Base-by-base conservation (phyloP, 768 basidiomycete genomes). In the Wakefieldia striispora region DNA sequence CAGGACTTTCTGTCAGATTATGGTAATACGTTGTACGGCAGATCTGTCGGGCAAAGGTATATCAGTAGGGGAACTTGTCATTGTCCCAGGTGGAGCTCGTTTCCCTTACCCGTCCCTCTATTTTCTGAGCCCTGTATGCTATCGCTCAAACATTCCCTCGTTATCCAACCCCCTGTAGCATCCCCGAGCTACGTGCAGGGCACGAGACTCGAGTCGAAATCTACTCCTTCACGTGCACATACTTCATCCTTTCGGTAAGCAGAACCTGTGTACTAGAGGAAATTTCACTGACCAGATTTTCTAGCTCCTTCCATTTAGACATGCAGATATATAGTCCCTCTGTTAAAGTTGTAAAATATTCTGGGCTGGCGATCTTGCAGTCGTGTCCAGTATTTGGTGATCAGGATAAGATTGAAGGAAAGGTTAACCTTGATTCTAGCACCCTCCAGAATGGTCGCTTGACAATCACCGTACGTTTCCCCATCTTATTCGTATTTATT, bases 251-350 rank as follows among this genome's bases (percentile, higher is more conserved):
- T 78, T 56, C 76, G 78, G 80, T 79, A 48, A 56, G 74, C 59
- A 20, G 27, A 37, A 21, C 1, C 29, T 20, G 10, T 38, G 24
- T 8, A 12, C 36, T 23, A 11, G 9, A 21, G 27, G 38, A 35
- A 31, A 3, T 19, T 14, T 3, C 9, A 39, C 54, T 67, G 26
- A 64, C 1, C 3, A 6, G 11, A 31, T 50, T 14, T 20, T 39
- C 35, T 53, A 83, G 81, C 20, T 79, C 80, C 20, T 60, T 74
- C 20, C 77, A 80, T 56, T 67, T 86, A 58, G 79, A 84, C 54
- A 71, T 88, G 45, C 78, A 80, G 49, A 67, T 88, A 23, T 76
- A 79, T 48, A 86, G 84, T 47, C 76, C 82, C 6, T 82, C 77
- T n/a, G 66, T 84, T 11, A 81, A 79, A 60, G 63, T 75, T n/a